Conservation (phyloP, 2,329 filamentous ascomycete species). For the Lasiodiplodia sp. region DNA sequence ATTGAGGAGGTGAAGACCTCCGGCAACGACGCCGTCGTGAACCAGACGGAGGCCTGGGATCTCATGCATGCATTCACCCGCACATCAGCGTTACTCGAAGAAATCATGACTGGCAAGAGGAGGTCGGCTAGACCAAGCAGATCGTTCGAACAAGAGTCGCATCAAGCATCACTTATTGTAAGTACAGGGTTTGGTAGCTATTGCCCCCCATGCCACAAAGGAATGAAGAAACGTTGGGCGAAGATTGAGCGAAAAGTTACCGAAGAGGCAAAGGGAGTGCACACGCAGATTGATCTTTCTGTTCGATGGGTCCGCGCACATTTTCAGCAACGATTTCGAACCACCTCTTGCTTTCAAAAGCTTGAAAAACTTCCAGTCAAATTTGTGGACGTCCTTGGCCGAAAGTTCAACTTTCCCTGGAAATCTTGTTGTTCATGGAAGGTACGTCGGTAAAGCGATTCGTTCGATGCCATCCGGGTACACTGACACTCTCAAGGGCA, state of each 20-base stretch:
- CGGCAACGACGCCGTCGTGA: neutral
- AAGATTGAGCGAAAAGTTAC: neutral
- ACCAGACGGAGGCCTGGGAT: neutral
- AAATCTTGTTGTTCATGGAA: slow-evolving; percentile 83
- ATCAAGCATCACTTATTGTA: neutral
- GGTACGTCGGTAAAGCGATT: slow-evolving; percentile 60
- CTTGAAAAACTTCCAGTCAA: slow-evolving; percentile 73
- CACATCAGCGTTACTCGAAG: neutral
- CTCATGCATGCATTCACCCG: neutral
- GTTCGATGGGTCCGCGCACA: neutral
- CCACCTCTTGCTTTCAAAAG: neutral
- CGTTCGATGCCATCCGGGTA: neutral
- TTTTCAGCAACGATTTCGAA: neutral
- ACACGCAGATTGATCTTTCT: neutral
- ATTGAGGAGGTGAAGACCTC: neutral
- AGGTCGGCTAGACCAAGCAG: too few species aligned
- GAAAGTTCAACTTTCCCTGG: slow-evolving; percentile 92
- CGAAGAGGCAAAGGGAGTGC: neutral
- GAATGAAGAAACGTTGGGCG: neutral
- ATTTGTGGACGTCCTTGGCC: slow-evolving; percentile 89
- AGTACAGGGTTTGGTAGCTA: slow-evolving; percentile 2
- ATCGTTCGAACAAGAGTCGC: neutral
- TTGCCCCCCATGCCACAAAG: neutral
- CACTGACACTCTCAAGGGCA: slow-evolving; percentile 45
- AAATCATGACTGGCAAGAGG: neutral